These are phyloP conservation scores for Lactifluus piperatus DNA, from an alignment of 768 basidiomycete species.

Conservation along the genomic window DNA sequence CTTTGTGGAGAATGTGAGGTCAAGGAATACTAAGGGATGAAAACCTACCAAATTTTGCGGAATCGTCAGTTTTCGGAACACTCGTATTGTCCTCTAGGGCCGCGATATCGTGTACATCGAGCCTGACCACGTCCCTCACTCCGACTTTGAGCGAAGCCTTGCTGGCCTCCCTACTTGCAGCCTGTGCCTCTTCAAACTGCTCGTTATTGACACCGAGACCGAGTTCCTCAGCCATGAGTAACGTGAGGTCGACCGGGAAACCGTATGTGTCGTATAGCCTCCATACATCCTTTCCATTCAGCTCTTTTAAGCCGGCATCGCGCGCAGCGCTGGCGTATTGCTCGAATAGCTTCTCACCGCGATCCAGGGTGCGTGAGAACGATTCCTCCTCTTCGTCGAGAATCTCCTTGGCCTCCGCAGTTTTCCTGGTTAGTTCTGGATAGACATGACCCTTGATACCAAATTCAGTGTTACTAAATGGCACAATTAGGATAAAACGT, in stretches of 20 bases:
- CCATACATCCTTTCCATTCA: constrained; percentile 94
- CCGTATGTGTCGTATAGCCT: constrained; percentile 96
- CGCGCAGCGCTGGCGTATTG: constrained; percentile 68
- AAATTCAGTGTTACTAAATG: background rate
- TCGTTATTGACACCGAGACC: constrained; percentile 75
- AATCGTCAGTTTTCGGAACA: constrained; percentile 91
- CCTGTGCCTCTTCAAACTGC: constrained; percentile 86
- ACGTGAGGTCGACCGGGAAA: constrained; percentile 94
- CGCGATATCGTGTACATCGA: constrained; percentile 94
- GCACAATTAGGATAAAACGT: constrained; percentile 21
- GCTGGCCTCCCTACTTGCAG: constrained; percentile 83
- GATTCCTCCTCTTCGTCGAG: constrained; percentile 97
- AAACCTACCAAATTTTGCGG: constrained; percentile 76
- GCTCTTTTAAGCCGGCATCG: constrained; percentile 50
- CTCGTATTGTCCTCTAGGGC: constrained; percentile 65
- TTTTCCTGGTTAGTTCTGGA: constrained; percentile 84
- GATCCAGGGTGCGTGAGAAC: constrained; percentile 93
- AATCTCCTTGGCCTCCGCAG: constrained; percentile 84
- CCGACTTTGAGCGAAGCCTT: constrained; percentile 74
- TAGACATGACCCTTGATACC: constrained; percentile 64
- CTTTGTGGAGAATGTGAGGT: constrained; percentile 32
- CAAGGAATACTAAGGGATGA: background rate
- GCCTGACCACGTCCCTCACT: constrained; percentile 61
- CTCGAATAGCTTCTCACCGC: constrained; percentile 94
- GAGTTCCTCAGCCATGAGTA: constrained; percentile 94